Conservation (phyloP, 73 alveolate genomes). For the Tetrahymena thermophila region DNA sequence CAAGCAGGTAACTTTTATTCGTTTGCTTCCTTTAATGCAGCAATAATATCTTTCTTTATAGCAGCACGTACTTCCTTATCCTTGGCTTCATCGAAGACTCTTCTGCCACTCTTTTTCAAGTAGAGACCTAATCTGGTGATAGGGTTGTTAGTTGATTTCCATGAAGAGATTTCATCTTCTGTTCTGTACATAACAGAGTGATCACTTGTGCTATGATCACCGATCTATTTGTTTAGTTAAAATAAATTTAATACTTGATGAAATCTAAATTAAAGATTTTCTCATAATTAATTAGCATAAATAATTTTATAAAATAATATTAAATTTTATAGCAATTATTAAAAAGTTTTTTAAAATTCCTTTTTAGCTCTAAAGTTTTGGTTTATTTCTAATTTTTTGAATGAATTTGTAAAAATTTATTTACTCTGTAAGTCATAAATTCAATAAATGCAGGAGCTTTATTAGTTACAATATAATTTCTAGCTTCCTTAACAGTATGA, state of each 20-base stretch:
- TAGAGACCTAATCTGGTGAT: slow-evolving; percentile 40
- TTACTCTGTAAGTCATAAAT: slow-evolving; percentile 82
- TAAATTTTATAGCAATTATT: too few species aligned
- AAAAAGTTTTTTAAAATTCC: too few species aligned
- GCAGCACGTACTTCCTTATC: slow-evolving; percentile 20
- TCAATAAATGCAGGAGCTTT: slow-evolving; percentile 83
- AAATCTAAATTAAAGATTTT: too few species aligned
- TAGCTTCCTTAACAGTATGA: slow-evolving; percentile 73
- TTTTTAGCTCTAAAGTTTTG: too few species aligned
- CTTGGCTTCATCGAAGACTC: slow-evolving; percentile 47
- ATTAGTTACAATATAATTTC: slow-evolving; percentile 63
- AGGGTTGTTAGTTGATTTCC: slow-evolving; percentile 45
- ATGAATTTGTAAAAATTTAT: too few species aligned
- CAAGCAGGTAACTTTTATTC: slow-evolving; percentile 57
- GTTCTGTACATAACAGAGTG: slow-evolving; percentile 67
- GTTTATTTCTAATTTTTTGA: too few species aligned
- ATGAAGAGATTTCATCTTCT: slow-evolving; percentile 59
- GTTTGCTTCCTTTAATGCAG: slow-evolving; percentile 47
- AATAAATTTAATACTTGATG: too few species aligned
- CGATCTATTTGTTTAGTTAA: slow-evolving; percentile 24
- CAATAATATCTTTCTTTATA: slow-evolving; percentile 20
- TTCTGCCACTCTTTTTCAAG: slow-evolving; percentile 40
- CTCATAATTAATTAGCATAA: too few species aligned
- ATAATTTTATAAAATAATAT: too few species aligned
- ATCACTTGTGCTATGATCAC: slow-evolving; percentile 93